Evolutionary conservation across 2,329 filamentous ascomycete species (phyloP), one percentile per base, ranked within the genome.

Genomic region (Paraconiothyrium sp.): DNA sequence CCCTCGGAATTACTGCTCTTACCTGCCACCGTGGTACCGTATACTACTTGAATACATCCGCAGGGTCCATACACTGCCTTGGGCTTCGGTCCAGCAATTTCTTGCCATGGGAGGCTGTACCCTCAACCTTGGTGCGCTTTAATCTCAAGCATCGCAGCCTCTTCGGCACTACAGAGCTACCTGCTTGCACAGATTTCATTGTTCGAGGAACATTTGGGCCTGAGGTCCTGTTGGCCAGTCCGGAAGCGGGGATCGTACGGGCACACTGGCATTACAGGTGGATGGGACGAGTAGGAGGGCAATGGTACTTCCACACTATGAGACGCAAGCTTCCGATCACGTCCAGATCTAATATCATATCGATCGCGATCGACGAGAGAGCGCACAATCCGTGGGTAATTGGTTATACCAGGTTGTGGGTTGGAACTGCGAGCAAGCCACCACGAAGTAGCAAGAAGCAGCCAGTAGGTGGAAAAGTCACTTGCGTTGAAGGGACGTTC

Each of bases 181-280:
- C 46, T 4, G 27, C 46, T 32, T 48, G 46, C 27, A 48, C 46
- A 27, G 46, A 48, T 16, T 34, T 48, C 14, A 7, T 48, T 7
- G 14, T 48, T 8, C 46, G 27, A n/a, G 27, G 13, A 5, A 48
- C 22, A 34, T 34, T 16, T 32, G 46, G 46, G 13, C 46, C 46
- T 4, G 46, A 48, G 27, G 27, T 48, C 2, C 46, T 48, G 24
- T 32, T 48, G 9, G 46, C 46, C 5, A 48, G 27, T 34, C 46
- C 46, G 16, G 30, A 24, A n/a, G 46, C 27, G 4, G 46, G 46
- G 16, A 48, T 51, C 24, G 48, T 51, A 37, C 32, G 48, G 9
- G 48, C 16, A 10, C n/a, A 51, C n/a, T 51, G 48, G 46, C 46
- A 48, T 16, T 32, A n/a, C 11, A 48, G 46, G 14, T 48, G 27